Conservation (phyloP, 108 stramenopile species). For the Nannochloropsis gaditana region DNA sequence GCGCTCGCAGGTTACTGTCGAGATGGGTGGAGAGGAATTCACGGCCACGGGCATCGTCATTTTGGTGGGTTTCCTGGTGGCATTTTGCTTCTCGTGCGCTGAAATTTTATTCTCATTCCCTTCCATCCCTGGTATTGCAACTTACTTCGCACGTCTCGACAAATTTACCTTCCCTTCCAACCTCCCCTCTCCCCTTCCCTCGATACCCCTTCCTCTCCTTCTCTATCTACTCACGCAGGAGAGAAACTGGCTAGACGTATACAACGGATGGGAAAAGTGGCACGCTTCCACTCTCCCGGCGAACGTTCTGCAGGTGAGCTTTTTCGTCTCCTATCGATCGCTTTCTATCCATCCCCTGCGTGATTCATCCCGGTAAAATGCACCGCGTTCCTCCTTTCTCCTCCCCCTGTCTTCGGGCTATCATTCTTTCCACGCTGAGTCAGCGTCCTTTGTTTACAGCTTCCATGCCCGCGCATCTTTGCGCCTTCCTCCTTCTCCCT, state of each 20-base stretch:
- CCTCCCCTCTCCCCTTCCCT: slow-evolving; percentile 14
- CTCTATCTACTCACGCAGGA: background rate
- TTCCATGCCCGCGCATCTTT: too few species aligned
- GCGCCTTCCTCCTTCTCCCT: too few species aligned
- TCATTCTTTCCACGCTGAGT: background rate
- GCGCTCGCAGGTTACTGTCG: slow-evolving; percentile 56
- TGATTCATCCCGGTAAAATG: too few species aligned
- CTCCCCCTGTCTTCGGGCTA: background rate
- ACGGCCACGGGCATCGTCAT: slow-evolving; percentile 48
- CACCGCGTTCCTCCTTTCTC: background rate
- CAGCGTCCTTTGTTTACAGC: too few species aligned
- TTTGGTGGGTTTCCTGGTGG: background rate
- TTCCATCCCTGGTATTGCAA: background rate
- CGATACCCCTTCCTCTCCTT: background rate
- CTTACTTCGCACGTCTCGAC: background rate
- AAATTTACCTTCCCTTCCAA: background rate
- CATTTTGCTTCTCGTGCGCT: too few species aligned
- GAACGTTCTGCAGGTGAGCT: slow-evolving; percentile 24
- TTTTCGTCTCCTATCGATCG: too few species aligned
- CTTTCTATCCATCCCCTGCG: too few species aligned
- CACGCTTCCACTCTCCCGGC: slow-evolving; percentile 35
- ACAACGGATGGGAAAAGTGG: slow-evolving; percentile 53
- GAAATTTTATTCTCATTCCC: background rate
- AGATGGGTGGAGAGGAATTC: slow-evolving; percentile 71
- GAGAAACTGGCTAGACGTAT: slow-evolving; percentile 57